Percentiles rank a stretch among this genome's conserved stretches.
Evolutionary conservation across 345 rosid genomes (phyloP).

Genomic region (Camelina sativa): DNA sequence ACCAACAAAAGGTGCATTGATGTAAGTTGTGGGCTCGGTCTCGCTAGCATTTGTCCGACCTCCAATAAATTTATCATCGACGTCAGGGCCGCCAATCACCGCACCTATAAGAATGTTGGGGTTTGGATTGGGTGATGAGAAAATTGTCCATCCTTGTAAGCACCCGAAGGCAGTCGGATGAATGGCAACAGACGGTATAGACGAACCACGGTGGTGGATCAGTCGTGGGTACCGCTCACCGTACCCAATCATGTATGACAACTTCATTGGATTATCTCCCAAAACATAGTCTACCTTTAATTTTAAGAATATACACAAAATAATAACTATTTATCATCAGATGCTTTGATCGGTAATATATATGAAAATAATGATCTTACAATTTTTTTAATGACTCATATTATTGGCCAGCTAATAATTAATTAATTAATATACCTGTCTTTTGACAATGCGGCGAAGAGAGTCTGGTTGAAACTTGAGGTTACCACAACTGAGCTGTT

Average conservation of each 20-base stretch:
- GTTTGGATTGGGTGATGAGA: slow-evolving; percentile 60
- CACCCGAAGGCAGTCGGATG: slow-evolving; percentile 63
- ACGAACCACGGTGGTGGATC: slow-evolving; percentile 89
- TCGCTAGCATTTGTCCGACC: slow-evolving; percentile 66
- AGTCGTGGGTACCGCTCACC: slow-evolving; percentile 64
- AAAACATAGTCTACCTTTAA: slow-evolving; percentile 64
- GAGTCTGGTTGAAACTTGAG: slow-evolving; percentile 49
- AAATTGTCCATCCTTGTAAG: slow-evolving; percentile 63
- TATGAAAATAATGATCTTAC: neutral
- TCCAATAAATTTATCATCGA: slow-evolving; percentile 65
- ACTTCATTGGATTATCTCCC: slow-evolving; percentile 81
- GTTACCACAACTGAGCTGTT: slow-evolving; percentile 61
- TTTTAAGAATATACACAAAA: neutral
- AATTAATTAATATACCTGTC: slow-evolving; percentile 45
- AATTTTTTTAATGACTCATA: neutral
- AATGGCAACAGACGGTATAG: slow-evolving; percentile 60
- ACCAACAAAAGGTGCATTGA: slow-evolving; percentile 95
- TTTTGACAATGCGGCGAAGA: slow-evolving; percentile 76
- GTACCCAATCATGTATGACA: slow-evolving; percentile 93
- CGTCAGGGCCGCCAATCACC: slow-evolving; percentile 78
- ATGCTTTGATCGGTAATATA: neutral
- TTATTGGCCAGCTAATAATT: neutral
- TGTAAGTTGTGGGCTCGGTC: slow-evolving; percentile 89
- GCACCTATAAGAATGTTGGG: slow-evolving; percentile 79
- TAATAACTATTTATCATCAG: neutral